Evolutionary conservation across 495 filamentous ascomycete species (phyloP).

Genomic region (Penicillium taxi): DNA sequence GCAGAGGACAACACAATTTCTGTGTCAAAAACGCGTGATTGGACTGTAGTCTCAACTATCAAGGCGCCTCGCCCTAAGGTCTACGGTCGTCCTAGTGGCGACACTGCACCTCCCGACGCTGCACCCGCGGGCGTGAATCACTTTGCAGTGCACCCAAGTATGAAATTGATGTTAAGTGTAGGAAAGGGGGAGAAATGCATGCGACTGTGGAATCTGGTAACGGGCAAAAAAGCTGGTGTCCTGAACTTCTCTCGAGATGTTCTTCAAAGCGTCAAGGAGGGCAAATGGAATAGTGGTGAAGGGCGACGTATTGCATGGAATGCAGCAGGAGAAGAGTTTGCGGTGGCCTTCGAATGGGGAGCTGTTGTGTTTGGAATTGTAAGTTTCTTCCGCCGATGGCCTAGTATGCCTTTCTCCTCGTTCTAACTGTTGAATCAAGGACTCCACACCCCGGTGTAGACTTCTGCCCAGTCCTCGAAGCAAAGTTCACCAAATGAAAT

Average conservation of each 20-base stretch:
- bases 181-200: constrained; percentile 82
- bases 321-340: constrained; percentile 65
- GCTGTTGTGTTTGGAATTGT: constrained; percentile 75
- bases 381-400: constrained; percentile 21
- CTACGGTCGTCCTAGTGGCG: constrained; percentile 75
- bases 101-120: constrained; percentile 76
- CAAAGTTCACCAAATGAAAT: constrained; percentile 77
- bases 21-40: constrained; percentile 79
- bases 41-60: constrained; percentile 80
- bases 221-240: constrained; percentile 89
- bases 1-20: constrained; percentile 84
- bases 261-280: constrained; percentile 63
- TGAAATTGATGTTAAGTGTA: constrained; percentile 92
- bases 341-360: constrained; percentile 81
- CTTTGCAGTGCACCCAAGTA: constrained; percentile 89
- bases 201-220: constrained; percentile 94
- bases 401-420: not conserved
- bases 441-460: constrained; percentile 70
- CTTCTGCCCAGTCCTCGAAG: constrained; percentile 58
- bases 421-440: constrained; percentile 33
- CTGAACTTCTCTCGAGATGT: constrained; percentile 68
- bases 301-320: constrained; percentile 83
- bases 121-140: constrained; percentile 88
- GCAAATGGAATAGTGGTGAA: constrained; percentile 69
- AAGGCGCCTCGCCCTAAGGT: constrained; percentile 82